Evolutionary conservation across 2,329 filamentous ascomycete genomes (phyloP), one percentile per base, ranked within the genome.

Genomic region (Rutstroemia sydowiana): DNA sequence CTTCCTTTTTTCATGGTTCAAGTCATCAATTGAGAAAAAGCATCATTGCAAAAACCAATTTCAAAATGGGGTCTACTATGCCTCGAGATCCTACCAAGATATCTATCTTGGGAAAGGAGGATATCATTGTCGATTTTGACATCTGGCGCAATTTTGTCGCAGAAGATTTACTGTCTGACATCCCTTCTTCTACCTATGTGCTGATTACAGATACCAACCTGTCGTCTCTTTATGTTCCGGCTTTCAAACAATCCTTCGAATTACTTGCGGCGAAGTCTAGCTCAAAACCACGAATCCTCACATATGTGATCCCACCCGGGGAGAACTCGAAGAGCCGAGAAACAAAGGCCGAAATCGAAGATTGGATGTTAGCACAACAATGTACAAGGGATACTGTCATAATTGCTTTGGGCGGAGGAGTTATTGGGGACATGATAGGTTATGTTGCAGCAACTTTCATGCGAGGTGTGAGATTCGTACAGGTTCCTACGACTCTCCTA

Each of bases 381-480:
- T 98, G 93, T 73, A 95, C 91, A 23, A 79, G 93, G 61, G 93
- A 98, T 70, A 95, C 90, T 0, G 88, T 98, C 58, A 84, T 98
- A 54, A 88, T 98, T 67, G 93, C 93, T 21, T 79, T 98, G 9
- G 93, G 93, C 30, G 93, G 93, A 58, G 93, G 93, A 53, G 93
- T 98, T 55, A 96, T 98, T 70, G 93, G 93, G 30, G 93, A 98
- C 70, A 87, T 98, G 86, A 91, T 95, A 57, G 93, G 93, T 48
- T 98, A 95, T 68, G 90, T 97, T 47, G 93, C 93, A 20, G 90
- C 93, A 36, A 98, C 93, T 34, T 98, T 97, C 72, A 98, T 98
- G 93, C 85, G 93, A 61, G 93, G 93, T 51, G 85, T 98, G 57
- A 88, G 88, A 60, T 95, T 95, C 67, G 90, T 96, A 39, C 93